Base-by-base conservation (phyloP, 1,284 basidiomycete genomes). In the Macrocystidia cucumis region DNA sequence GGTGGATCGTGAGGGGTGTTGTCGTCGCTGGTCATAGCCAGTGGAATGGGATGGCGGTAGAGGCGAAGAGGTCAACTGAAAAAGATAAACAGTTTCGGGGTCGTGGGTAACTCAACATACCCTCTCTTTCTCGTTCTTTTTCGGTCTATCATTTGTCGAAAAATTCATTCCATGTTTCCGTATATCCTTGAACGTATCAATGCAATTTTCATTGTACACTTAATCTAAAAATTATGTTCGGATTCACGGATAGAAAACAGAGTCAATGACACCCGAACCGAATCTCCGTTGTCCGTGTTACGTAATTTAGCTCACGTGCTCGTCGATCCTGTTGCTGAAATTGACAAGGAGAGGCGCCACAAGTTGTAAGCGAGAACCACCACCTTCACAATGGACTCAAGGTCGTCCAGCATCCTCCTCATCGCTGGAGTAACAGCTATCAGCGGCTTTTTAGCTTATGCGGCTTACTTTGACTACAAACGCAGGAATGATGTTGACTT, bases 391-490 rank as follows among this genome's bases (percentile, higher is more conserved):
- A 72, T 70, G 68, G 53, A 55, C 48, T 61, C 56, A 35, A 63
- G 62, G 55, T 52, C 63, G 29, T 49, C 61, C 42, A 63, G 56
- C 40, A 48, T 66, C 39, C 54, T 76, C 56, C 74, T 86, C 43
- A 69, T 83, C 52, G 74, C 83, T 32, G 75, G 79, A 36, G 65
- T 83, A 50, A 75, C 85, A 21, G 62, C 78, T 30, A 69, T 77
- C 17, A 76, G 78, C 33, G 76, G 81, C 42, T 52, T 84, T 27
- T 59, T 85, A 34, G 86, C 78, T 12, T 96, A 95, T 57, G 87
- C 83, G 23, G 69, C 78, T 39, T 98, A 93, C 65, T 98, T 98
- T 56, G 95, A 98, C 73, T 85, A 96, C 70, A 88, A 78, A 65
- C 81, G 95, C 39, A 77, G 91, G 50, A 91, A 86, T 57, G 91